These are phyloP conservation scores for Citropsis articulata DNA, from an alignment of 345 rosid genomes.

Conservation along the genomic window DNA sequence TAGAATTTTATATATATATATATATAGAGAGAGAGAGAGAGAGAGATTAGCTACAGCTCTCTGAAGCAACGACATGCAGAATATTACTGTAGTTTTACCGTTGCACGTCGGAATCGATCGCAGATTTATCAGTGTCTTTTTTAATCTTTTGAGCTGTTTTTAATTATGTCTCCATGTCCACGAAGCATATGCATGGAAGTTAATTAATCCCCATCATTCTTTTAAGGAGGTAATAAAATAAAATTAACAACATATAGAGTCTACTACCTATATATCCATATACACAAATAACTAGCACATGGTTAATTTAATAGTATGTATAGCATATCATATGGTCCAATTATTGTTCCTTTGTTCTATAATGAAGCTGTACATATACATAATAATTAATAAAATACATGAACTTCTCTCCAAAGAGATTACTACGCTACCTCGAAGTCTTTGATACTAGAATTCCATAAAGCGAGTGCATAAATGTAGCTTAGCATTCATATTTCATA, in stretches of 20 bases:
- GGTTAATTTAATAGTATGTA: not conserved
- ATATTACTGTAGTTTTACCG: not conserved
- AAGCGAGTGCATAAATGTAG: slow-evolving; percentile 2
- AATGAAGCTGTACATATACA: no score
- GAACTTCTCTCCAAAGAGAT: not conserved
- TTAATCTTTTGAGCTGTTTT: not conserved
- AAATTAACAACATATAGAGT: not conserved
- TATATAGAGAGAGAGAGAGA: no score
- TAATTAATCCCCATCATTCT: not conserved
- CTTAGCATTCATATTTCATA: slow-evolving; percentile 20
- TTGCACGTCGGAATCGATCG: not conserved
- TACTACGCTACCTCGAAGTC: slow-evolving; percentile 3
- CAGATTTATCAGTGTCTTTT: not conserved
- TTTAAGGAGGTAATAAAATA: no score
- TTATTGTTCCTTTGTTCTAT: not conserved
- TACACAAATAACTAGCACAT: not conserved
- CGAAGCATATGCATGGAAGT: not conserved
- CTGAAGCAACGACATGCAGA: not conserved
- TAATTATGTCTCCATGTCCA: not conserved
- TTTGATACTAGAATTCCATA: slow-evolving; percentile 22
- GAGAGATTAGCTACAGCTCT: not conserved
- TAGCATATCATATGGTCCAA: not conserved
- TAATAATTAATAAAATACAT: not conserved
- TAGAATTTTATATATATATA: no score
- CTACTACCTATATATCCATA: not conserved